A percentile compares a stretch with the other conserved stretches of the same genome.
Evolutionary conservation across 2,329 filamentous ascomycete genomes (phyloP).

Genomic region (Exophiala xenobiotica): DNA sequence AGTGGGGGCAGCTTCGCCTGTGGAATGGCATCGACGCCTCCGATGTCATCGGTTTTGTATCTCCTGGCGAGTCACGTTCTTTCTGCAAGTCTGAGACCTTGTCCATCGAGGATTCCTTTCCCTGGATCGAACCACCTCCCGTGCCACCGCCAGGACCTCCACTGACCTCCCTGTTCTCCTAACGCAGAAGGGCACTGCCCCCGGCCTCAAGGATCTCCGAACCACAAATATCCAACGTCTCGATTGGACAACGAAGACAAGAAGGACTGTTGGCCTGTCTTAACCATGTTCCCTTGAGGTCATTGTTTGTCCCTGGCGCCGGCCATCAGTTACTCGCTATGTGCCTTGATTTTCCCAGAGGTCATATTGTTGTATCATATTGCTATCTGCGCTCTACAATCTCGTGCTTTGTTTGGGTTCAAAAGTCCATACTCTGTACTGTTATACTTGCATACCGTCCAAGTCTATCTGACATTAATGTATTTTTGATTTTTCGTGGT

Average conservation of each 20-base stretch:
- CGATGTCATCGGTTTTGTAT: background rate
- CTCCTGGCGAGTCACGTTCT: conserved; percentile 9
- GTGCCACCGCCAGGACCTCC: background rate
- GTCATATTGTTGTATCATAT: background rate
- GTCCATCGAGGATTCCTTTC: conserved; percentile 12
- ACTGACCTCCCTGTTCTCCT: background rate
- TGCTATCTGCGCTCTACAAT: background rate
- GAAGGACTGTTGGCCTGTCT: background rate
- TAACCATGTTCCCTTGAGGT: conserved; percentile 1
- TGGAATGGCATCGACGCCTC: background rate
- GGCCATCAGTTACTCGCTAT: background rate
- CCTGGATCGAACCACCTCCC: background rate
- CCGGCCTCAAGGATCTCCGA: background rate
- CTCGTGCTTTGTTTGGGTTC: background rate
- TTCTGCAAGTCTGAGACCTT: conserved; percentile 15
- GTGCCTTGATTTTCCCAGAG: background rate
- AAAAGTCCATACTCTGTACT: background rate
- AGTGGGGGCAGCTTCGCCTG: too few relatives aligned
- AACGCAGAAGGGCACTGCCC: conserved; percentile 11
- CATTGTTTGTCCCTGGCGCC: conserved; percentile 2
- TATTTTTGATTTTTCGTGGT: background rate
- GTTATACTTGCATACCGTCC: background rate
- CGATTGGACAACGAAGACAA: conserved; percentile 6
- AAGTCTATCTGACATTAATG: conserved; percentile 2
- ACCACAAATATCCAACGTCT: background rate